Conservation (phyloP, 2,329 filamentous ascomycete genomes). For the Albophoma yamanashiensis region DNA sequence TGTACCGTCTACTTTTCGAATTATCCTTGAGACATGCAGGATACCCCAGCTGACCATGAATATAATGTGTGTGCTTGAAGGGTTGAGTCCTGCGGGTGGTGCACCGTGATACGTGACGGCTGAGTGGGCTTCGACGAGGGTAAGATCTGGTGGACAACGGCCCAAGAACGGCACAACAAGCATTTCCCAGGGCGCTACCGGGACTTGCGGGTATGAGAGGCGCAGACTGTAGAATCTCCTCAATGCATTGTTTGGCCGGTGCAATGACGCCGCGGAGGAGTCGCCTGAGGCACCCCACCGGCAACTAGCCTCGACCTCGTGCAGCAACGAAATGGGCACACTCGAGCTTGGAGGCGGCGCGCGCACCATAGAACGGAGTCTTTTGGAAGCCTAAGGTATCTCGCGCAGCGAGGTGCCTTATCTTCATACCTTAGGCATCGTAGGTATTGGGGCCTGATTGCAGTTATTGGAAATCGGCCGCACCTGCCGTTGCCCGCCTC, state of each 20-base stretch:
- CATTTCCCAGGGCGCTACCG: not conserved
- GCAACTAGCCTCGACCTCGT: not conserved
- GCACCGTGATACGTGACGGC: not conserved
- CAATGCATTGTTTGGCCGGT: not conserved
- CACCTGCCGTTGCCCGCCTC: not conserved
- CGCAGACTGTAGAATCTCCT: not conserved
- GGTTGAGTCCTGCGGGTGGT: too few relatives aligned
- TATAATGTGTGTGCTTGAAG: conserved; percentile 6
- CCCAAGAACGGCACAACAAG: not conserved
- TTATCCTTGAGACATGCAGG: conserved; percentile 2
- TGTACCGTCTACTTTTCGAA: not conserved
- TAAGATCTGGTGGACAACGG: not conserved
- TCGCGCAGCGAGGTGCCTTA: not conserved
- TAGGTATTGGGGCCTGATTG: not conserved
- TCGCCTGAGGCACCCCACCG: not conserved
- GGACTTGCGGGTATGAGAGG: not conserved
- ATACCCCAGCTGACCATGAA: conserved; percentile 9
- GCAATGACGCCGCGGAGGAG: not conserved
- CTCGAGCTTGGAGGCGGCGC: not conserved
- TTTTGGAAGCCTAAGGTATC: too few relatives aligned
- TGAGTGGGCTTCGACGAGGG: not conserved
- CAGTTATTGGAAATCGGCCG: not conserved
- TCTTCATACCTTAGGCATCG: not conserved
- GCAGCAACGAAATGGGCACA: not conserved
- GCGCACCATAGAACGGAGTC: not conserved